Percentiles rank a stretch among this genome's conserved stretches.
These are phyloP conservation scores for Cicer yamashitae DNA, from an alignment of 306 rosid genomes.

Conservation along the genomic window DNA sequence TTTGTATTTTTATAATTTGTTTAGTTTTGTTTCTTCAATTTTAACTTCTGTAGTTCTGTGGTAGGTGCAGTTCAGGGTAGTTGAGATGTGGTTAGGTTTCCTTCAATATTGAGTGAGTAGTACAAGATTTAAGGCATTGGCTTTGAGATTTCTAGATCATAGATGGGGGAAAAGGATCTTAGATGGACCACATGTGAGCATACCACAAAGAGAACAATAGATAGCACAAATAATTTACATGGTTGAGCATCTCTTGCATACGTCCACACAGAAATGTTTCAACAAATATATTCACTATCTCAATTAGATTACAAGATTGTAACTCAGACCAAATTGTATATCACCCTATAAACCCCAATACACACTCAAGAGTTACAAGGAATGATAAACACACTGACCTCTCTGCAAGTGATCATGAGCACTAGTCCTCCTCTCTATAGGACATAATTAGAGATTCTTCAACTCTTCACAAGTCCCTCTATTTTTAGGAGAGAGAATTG, in stretches of 20 bases:
- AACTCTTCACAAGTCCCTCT: neutral
- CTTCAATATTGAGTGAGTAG: neutral
- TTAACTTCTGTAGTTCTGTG: neutral
- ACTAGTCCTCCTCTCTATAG: neutral
- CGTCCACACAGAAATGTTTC: too few species aligned
- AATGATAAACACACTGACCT: too few species aligned
- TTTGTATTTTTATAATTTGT: neutral
- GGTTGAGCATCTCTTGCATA: too few species aligned
- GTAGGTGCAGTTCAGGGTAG: conserved; percentile 22
- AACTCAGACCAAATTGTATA: too few species aligned
- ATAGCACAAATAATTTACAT: neutral
- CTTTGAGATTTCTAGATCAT: conserved; percentile 25
- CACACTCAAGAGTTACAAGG: too few species aligned
- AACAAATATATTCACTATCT: too few species aligned
- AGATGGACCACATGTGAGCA: too few species aligned
- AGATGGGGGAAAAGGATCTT: too few species aligned
- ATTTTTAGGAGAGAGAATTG: neutral
- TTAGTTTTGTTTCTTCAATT: neutral
- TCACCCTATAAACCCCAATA: too few species aligned
- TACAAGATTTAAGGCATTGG: neutral
- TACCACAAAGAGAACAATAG: neutral
- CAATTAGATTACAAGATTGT: too few species aligned
- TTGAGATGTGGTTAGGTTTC: conserved; percentile 32
- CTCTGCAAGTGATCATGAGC: too few species aligned
- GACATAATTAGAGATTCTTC: neutral